Evolutionary conservation across 495 filamentous ascomycete species (phyloP), one percentile per base, ranked within the genome.

Genomic region (Tuber indicum): DNA sequence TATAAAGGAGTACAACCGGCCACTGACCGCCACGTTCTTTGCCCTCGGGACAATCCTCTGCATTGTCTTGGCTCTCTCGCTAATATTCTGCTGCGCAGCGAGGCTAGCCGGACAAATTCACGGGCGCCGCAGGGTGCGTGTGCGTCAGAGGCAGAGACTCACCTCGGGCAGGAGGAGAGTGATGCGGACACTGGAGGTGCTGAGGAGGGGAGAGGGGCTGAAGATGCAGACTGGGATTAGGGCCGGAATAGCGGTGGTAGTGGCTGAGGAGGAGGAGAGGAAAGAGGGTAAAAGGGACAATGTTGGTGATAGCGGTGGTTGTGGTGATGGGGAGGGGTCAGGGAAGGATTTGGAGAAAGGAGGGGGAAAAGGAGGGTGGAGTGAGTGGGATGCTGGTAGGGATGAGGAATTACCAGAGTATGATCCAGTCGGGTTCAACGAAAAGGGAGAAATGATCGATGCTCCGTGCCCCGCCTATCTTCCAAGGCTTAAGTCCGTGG

Each of bases 291-390:
- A 66, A 17, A 8, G 9, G 16, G 58, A 19, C 2, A 26, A 21
- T 23, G 36, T 10, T 46, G 23, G 17, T 66, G 14, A 19, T 0
- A 32, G 17, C 32, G 58, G 1, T 71, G n/a, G 26, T 12, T 76
- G 71, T 74, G 74, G 9, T 76, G 79, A 39, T 76, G 76, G 42
- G 78, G 79, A 36, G 77, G 73, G 36, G n/a, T 76, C 9, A 32
- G 9, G 21, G 41, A n/a, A 2, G 26, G 58, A 66, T 32, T 66
- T 66, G 58, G 71, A 42, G 44, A 47, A 41, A 73, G 70, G 7
- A 41, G 32, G 39, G 43, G 70, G 36, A 47, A 62, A n/a, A 62
- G 74, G 9, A 32, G 23, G n/a, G 41, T 10, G 52, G 42, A 52
- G 46, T 70, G 70, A 42, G 70, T 46, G 23, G 42, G 74, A 71